Evolutionary conservation across 2,329 filamentous ascomycete species (phyloP).

Genomic region (Colletotrichum karsti): DNA sequence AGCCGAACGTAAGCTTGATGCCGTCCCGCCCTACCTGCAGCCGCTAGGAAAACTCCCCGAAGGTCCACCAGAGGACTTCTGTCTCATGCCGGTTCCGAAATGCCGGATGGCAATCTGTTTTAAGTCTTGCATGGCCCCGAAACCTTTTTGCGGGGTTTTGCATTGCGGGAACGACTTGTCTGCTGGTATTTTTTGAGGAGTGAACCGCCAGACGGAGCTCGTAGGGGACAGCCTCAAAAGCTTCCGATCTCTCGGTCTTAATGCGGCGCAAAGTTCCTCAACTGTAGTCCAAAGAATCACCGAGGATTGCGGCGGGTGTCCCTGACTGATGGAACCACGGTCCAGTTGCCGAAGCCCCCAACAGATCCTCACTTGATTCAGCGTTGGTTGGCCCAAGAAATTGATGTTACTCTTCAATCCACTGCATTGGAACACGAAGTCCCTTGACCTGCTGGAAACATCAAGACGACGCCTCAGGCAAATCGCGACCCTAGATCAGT

Average conservation of each 20-base stretch:
- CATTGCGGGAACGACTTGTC: no score
- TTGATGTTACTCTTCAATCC: not conserved
- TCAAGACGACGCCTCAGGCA: not conserved
- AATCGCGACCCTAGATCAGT: not conserved
- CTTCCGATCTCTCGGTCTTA: not conserved
- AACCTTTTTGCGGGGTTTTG: not conserved
- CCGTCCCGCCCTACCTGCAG: not conserved
- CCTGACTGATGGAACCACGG: conserved; percentile 12
- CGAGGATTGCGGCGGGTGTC: not conserved
- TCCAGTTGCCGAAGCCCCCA: conserved; percentile 15
- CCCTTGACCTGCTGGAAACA: no score
- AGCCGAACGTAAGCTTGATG: not conserved
- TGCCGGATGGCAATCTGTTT: not conserved
- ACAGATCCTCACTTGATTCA: not conserved
- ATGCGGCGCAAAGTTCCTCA: not conserved
- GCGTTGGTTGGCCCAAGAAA: not conserved
- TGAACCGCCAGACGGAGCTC: not conserved
- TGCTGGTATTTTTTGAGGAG: not conserved
- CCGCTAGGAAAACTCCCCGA: conserved; percentile 7
- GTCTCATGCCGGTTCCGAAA: not conserved
- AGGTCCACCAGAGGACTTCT: not conserved
- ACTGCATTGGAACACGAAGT: not conserved
- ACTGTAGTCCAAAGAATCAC: not conserved
- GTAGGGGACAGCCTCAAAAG: not conserved
- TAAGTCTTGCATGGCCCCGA: not conserved